A percentile compares a stretch with the other conserved stretches of the same genome.
Conservation (phyloP, 148 eudicot species). For the Silene conica region DNA sequence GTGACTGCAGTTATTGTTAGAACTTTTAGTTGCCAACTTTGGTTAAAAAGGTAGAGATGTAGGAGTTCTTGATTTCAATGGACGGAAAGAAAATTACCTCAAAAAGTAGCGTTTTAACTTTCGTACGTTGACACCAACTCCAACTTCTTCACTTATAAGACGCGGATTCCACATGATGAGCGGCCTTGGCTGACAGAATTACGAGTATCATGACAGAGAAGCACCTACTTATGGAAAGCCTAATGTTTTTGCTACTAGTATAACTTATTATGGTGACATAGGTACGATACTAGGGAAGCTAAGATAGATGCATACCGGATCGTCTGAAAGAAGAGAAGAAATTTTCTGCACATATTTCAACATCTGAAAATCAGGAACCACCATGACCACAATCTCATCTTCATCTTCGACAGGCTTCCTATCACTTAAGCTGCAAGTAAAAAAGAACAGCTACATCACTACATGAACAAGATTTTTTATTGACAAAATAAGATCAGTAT, state of each 20-base stretch:
- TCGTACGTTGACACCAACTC: constrained; percentile 90
- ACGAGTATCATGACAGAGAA: constrained; percentile 16
- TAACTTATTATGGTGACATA: background rate
- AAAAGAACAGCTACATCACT: constrained; percentile 8
- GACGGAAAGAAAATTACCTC: constrained; percentile 38
- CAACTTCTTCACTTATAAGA: constrained; percentile 92
- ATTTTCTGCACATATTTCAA: constrained; percentile 72
- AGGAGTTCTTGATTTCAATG: background rate
- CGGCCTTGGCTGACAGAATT: constrained; percentile 77
- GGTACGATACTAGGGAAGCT: background rate
- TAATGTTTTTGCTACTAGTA: background rate
- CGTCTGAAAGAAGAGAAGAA: constrained; percentile 81
- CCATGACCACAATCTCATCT: constrained; percentile 94
- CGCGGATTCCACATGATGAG: constrained; percentile 99
- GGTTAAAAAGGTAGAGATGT: background rate
- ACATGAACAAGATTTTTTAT: constrained; percentile 2
- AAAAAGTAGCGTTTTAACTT: constrained; percentile 63
- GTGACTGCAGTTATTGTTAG: background rate
- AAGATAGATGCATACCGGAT: constrained; percentile 66
- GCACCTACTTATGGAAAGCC: background rate
- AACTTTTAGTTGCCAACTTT: background rate
- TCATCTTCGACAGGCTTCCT: constrained; percentile 83
- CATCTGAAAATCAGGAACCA: constrained; percentile 98
- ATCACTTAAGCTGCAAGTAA: constrained; percentile 71
- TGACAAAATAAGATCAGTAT: background rate